Percentiles rank a stretch among this genome's conserved stretches.
phyloP scores from a whole-genome alignment of 345 rosid species.

The Moringa oleifera region DNA sequence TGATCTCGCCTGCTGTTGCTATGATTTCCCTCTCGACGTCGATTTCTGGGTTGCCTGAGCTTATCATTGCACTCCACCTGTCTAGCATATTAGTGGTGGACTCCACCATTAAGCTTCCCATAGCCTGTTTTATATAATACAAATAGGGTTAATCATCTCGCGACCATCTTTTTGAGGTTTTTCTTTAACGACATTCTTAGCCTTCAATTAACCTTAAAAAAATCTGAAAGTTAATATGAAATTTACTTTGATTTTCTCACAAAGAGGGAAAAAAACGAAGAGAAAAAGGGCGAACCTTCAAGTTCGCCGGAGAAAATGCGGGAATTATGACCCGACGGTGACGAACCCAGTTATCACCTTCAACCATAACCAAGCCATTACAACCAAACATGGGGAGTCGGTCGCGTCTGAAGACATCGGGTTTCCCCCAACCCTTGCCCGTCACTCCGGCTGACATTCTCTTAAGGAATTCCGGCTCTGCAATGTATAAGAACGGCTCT shows the following conservation, averaged over 20 bases:
- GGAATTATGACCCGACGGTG: conserved; percentile 90
- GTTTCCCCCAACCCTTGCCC: conserved; percentile 98
- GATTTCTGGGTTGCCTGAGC: conserved; percentile 42
- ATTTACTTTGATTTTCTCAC: no score
- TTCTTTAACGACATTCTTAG: no score
- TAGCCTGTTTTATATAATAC: no score
- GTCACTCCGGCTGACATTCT: conserved; percentile 64
- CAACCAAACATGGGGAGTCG: conserved; percentile 96
- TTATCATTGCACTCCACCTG: conserved; percentile 46
- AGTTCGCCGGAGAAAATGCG: conserved; percentile 69
- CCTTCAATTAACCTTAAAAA: no score
- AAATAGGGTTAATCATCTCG: no score
- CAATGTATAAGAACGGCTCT: conserved; percentile 86
- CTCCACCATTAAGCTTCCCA: conserved; percentile 83
- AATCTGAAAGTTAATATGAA: no score
- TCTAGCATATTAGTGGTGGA: conserved; percentile 67
- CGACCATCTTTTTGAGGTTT: no score
- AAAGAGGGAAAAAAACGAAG: not conserved
- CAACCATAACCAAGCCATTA: conserved; percentile 75
- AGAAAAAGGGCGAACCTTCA: conserved; percentile 43
- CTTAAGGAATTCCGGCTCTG: conserved; percentile 84
- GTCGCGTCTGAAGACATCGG: conserved; percentile 69
- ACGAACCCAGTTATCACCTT: conserved; percentile 88
- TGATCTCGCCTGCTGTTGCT: conserved; percentile 73
- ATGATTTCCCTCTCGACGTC: conserved; percentile 72